phyloP scores from a whole-genome alignment of 176 grass and related monocot genomes.

The Oryza rufipogon region DNA sequence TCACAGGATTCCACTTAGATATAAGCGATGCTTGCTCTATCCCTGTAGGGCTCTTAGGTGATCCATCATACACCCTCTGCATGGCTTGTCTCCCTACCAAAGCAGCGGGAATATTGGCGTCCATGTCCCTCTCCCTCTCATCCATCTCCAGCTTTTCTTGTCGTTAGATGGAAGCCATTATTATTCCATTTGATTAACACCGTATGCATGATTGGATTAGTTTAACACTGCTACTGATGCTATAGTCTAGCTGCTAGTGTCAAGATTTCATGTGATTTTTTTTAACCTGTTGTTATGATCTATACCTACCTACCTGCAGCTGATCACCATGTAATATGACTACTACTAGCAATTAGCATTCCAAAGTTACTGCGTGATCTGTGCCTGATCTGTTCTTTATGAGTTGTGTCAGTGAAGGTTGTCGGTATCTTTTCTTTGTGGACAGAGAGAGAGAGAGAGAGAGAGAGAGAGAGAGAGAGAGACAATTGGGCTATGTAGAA shows the following conservation, averaged over 20 bases:
- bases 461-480: background rate
- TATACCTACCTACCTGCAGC: background rate
- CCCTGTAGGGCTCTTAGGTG: conserved; percentile 53
- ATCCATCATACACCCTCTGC: conserved; percentile 45
- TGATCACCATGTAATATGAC: background rate
- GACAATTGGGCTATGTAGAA: conserved; percentile 5
- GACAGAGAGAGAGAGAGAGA: background rate
- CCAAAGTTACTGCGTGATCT: conserved; percentile 51
- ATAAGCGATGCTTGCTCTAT: conserved; percentile 25
- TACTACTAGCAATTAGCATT: background rate
- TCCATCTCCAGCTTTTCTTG: conserved; percentile 30
- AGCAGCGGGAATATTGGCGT: conserved; percentile 67
- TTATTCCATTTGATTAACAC: background rate
- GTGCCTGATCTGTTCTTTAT: conserved; percentile 40
- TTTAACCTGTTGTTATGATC: conserved; percentile 22
- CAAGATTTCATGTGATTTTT: conserved; percentile 52
- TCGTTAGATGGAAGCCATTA: conserved; percentile 35
- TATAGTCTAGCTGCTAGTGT: background rate
- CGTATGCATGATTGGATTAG: conserved; percentile 8
- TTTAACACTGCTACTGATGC: conserved; percentile 24
- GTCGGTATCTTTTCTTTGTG: conserved; percentile 37
- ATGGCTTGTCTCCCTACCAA: conserved; percentile 60
- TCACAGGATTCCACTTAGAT: conserved; percentile 55
- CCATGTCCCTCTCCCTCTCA: conserved; percentile 12
- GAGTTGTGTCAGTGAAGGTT: conserved; percentile 39